These are phyloP conservation scores for Amanita thiersii DNA, from an alignment of 768 basidiomycete genomes.

Conservation along the genomic window DNA sequence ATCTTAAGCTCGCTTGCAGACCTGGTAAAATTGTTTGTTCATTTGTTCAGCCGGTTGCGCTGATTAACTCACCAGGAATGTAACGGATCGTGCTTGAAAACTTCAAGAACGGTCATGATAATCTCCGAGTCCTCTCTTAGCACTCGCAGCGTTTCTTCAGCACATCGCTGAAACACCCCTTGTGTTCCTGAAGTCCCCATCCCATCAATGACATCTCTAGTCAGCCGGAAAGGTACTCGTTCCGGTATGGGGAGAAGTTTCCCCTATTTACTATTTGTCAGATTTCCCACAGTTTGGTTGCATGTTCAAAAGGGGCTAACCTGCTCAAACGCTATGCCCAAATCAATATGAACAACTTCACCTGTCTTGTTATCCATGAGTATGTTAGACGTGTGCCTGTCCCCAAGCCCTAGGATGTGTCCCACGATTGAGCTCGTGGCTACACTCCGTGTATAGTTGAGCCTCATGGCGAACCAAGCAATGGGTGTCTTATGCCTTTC, in stretches of 20 bases:
- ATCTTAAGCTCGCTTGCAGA: conserved; percentile 73
- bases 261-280: conserved; percentile 42
- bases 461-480: conserved; percentile 85
- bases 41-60: not conserved
- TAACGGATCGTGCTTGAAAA: conserved; percentile 94
- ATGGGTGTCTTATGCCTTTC: conserved; percentile 84
- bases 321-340: conserved; percentile 96
- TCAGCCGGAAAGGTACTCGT: conserved; percentile 91
- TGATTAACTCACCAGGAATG: conserved; percentile 72
- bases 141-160: conserved; percentile 91
- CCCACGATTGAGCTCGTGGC: conserved; percentile 94
- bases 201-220: conserved; percentile 89
- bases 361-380: conserved; percentile 76
- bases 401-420: conserved; percentile 85
- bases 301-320: conserved; percentile 27
- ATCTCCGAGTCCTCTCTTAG: conserved; percentile 78
- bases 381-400: conserved; percentile 90
- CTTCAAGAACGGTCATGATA: conserved; percentile 91
- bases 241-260: conserved; percentile 75
- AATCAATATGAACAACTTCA: conserved; percentile 91
- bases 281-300: conserved; percentile 1
- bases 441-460: conserved; percentile 87
- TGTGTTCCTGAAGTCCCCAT: conserved; percentile 86
- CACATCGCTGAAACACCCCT: conserved; percentile 92
- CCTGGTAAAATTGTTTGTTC: conserved; percentile 30